Percentiles rank a stretch among this genome's conserved stretches.
Evolutionary conservation across 306 rosid species (phyloP).

Genomic region (Corylus heterophylla): DNA sequence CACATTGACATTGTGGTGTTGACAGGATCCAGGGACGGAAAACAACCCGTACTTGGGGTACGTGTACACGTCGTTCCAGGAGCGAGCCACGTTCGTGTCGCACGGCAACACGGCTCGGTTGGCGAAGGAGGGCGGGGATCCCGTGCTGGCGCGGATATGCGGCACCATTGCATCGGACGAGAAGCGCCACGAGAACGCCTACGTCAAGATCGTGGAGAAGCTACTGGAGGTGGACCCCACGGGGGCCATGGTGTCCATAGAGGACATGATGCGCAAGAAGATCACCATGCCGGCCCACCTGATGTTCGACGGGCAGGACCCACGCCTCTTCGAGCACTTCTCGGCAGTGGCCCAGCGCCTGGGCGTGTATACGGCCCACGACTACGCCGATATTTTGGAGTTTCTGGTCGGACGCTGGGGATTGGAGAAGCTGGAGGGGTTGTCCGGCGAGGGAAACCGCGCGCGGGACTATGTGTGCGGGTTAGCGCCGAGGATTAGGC

Average conservation of each 20-base stretch:
- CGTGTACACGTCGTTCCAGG: slow-evolving; percentile 75
- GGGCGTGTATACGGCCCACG: slow-evolving; percentile 60
- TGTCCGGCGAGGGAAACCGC: slow-evolving; percentile 38
- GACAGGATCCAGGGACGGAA: slow-evolving; percentile 61
- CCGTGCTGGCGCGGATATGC: slow-evolving; percentile 56
- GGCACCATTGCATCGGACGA: slow-evolving; percentile 70
- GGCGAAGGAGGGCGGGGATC: slow-evolving; percentile 55
- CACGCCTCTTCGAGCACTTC: slow-evolving; percentile 53
- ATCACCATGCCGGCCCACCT: slow-evolving; percentile 70
- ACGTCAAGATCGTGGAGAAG: slow-evolving; percentile 56
- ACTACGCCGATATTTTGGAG: slow-evolving; percentile 63
- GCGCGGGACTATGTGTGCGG: slow-evolving; percentile 63
- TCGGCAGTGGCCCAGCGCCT: slow-evolving; percentile 54
- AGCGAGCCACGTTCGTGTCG: slow-evolving; percentile 65
- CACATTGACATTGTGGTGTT: neutral
- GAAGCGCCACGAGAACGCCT: slow-evolving; percentile 66
- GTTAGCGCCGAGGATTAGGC: slow-evolving; percentile 53
- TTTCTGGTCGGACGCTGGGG: slow-evolving; percentile 51
- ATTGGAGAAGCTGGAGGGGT: slow-evolving; percentile 54
- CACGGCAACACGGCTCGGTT: slow-evolving; percentile 79
- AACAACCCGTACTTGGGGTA: slow-evolving; percentile 77
- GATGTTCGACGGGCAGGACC: slow-evolving; percentile 66
- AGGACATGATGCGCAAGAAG: slow-evolving; percentile 65
- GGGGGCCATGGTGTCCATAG: slow-evolving; percentile 49
- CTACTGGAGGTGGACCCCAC: slow-evolving; percentile 68